Evolutionary conservation across 768 basidiomycete species (phyloP).

Genomic region (Suillus variegatus): DNA sequence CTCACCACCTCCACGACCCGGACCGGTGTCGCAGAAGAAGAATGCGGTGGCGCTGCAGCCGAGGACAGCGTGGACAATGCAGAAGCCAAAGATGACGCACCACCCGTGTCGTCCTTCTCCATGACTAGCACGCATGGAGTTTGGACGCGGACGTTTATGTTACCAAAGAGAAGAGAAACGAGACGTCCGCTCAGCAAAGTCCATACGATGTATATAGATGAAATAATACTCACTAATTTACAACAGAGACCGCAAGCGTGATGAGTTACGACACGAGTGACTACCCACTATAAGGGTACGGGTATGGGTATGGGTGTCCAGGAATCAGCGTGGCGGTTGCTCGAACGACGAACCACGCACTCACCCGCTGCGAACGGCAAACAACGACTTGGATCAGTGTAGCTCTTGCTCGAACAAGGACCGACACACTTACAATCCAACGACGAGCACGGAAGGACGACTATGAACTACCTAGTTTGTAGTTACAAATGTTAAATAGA

Average conservation of each 20-base stretch:
- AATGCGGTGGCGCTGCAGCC: not conserved
- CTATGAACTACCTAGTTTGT: no score
- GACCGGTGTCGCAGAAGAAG: not conserved
- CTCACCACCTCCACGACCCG: not conserved
- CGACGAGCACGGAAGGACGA: no score
- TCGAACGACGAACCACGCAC: no score
- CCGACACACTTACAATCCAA: no score
- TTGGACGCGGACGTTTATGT: conserved; percentile 88
- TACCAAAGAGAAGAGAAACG: conserved; percentile 27
- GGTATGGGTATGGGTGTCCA: no score
- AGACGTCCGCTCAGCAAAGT: conserved; percentile 3
- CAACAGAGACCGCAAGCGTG: conserved; percentile 86
- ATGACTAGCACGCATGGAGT: conserved; percentile 80
- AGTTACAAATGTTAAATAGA: no score
- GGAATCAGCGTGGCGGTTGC: no score
- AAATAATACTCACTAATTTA: conserved; percentile 60
- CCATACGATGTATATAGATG: not conserved
- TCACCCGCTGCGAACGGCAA: no score
- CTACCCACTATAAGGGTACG: no score
- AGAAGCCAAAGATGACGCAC: not conserved
- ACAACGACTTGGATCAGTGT: no score
- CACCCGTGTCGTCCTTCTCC: conserved; percentile 59
- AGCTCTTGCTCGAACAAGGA: no score
- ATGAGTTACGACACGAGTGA: no score
- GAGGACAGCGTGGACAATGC: not conserved